Base-by-base conservation (phyloP, 2,329 filamentous ascomycete species). In the Talaromyces islandicus region DNA sequence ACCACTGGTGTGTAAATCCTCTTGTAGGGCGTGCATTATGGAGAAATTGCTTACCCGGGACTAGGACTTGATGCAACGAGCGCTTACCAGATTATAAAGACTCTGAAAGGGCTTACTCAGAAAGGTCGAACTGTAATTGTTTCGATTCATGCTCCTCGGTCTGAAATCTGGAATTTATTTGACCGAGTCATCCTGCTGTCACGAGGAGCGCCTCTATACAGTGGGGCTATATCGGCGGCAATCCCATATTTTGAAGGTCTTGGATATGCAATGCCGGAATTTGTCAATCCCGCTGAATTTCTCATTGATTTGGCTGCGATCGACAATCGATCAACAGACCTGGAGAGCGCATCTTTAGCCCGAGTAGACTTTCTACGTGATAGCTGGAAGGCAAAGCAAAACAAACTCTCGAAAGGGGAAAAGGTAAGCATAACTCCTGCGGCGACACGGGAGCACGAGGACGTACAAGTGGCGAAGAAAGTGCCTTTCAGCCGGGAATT, bases 211-310 rank as follows among this genome's bases (percentile, higher is more conserved):
- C 84, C 87, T 0, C 83, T 91, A 0, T 92, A 88, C 66, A 87
- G 86, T 24, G 89, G 89, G 0, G 74, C 78, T 0, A 80, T 82
- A 27, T 72, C 77, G 3, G 79, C 81, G 2, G 88, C 85, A 54
- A 70, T 90, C 4, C 74, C 82, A 0, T 88, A 90, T 78, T 91
- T 92, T 64, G 79, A 81, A 10, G 67, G 71, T 2, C 74, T 83
- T 11, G 88, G 86, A 0, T 82, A 87, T 64, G 75, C 82, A 12
- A 75, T 91, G 51, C 89, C 88, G 0, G 77, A 85, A 0, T 91
- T 91, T 66, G 88, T 90, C 52, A 92, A 92, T 65, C 89, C 90
- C 0, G 89, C 89, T 1, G 89, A 92, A 65, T 88, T 87, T 68
- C 72, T 91, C 55, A 88, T 92, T 59, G 89, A 92, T 64, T 78